These are phyloP conservation scores for Xylaria curta DNA, from an alignment of 495 filamentous ascomycete genomes.

Conservation along the genomic window DNA sequence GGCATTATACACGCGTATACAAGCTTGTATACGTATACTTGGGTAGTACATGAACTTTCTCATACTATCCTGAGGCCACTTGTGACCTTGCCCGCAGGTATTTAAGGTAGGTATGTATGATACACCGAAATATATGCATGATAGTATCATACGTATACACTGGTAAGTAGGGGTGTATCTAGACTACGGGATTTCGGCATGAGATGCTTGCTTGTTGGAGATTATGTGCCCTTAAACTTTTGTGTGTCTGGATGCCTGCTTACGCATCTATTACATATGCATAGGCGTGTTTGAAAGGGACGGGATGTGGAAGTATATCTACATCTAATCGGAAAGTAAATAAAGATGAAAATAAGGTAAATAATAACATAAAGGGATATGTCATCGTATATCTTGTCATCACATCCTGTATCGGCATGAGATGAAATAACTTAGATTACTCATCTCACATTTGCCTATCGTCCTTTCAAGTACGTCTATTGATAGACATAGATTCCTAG, in stretches of 20 bases:
- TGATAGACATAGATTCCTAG: neutral
- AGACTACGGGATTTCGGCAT: neutral
- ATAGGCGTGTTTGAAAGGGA: neutral
- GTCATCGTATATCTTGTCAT: neutral
- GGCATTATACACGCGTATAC: neutral
- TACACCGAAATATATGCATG: neutral
- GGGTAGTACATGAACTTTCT: too few relatives aligned
- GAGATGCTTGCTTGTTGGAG: neutral
- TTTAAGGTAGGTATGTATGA: neutral
- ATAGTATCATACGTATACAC: neutral
- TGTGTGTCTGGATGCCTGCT: neutral
- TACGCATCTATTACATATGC: neutral
- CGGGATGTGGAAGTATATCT: neutral
- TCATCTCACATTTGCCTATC: neutral
- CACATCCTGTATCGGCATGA: neutral
- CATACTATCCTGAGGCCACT: neutral
- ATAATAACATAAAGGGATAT: neutral
- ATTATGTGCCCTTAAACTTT: neutral
- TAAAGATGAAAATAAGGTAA: neutral
- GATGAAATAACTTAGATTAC: neutral
- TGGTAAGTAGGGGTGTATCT: neutral
- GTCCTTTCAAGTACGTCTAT: neutral
- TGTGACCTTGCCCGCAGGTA: neutral
- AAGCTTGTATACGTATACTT: neutral
- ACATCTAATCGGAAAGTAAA: neutral